Conservation (phyloP, 257 asterid genomes). For the Voacanga thouarsii region DNA sequence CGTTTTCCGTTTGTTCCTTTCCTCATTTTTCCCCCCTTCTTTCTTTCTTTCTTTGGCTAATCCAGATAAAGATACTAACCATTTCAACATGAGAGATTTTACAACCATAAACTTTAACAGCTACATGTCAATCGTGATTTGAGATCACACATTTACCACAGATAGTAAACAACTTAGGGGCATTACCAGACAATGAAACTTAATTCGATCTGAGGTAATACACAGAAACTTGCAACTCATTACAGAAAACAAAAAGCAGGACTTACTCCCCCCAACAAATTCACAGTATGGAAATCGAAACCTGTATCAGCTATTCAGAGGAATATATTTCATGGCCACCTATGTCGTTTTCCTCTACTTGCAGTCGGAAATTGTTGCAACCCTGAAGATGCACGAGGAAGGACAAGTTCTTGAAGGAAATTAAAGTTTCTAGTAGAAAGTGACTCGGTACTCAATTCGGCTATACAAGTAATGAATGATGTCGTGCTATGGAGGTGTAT, state of each 20-base stretch:
- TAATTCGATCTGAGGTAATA: background rate
- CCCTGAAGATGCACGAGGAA: background rate
- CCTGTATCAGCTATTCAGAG: background rate
- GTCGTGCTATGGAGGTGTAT: background rate
- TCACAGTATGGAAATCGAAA: background rate
- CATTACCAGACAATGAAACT: background rate
- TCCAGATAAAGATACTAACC: background rate
- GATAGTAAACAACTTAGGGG: background rate
- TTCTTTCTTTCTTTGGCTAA: too few species aligned
- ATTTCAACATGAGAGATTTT: background rate
- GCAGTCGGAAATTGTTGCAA: background rate
- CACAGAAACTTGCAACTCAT: background rate
- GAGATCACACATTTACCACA: background rate
- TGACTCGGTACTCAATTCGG: background rate
- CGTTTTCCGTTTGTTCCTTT: too few species aligned
- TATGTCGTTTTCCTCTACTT: background rate
- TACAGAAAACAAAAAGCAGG: background rate
- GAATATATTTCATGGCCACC: background rate
- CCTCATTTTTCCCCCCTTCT: too few species aligned
- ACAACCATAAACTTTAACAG: background rate
- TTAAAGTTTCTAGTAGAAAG: background rate
- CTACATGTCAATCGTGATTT: background rate
- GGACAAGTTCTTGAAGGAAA: background rate
- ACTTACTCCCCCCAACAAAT: background rate
- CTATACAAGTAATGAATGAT: constrained; percentile 1